Evolutionary conservation across 768 basidiomycete genomes (phyloP), one percentile per base, ranked within the genome.

Genomic region (Suillus fuscotomentosus): DNA sequence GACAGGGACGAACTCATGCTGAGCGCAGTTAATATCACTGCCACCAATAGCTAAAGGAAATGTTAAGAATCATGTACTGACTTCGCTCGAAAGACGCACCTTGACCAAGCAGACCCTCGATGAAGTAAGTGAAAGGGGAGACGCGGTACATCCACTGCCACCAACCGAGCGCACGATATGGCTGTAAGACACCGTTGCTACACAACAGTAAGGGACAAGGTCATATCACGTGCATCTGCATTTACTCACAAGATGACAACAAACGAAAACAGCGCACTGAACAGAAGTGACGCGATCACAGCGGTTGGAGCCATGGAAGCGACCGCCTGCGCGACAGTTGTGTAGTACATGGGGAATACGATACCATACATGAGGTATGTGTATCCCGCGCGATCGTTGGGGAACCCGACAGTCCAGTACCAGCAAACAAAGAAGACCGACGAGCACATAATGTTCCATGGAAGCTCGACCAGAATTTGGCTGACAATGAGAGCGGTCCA

Each of bases 341-440:
- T 87, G 69, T 86, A 88, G 67, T 87, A 90, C 0, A 85, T 39
- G 7, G 88, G 85, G 70, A 83, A 88, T 27, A 86, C 67, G 34
- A 90, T 66, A 22, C 78, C 82, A 31, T 86, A 65, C 68, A 86
- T 75, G 7, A 90, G 79, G 70, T 80, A 88, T 3, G 84, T 84
- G 69, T 84, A 89, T n/a, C 82, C 89, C 5, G 81, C 87, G 43
- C 88, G 76, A 14, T 79, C 78, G 1, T 74, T 76, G 10, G 79
- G 78, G 69, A 86, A 87, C 0, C 88, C 88, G 59, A 89, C 85
- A 5, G 88, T 87, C 85, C 85, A 89, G 74, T 82, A 90, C 88
- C 88, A 91, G 68, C 82, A 84, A 60, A 88, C 68, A 77, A 84
- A 91, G 75, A 87, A 82, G 14, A 90, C 62, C 0, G 81, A 77